phyloP scores from a whole-genome alignment of 805 yeast species.

The Saccharomycopsis babjevae region DNA sequence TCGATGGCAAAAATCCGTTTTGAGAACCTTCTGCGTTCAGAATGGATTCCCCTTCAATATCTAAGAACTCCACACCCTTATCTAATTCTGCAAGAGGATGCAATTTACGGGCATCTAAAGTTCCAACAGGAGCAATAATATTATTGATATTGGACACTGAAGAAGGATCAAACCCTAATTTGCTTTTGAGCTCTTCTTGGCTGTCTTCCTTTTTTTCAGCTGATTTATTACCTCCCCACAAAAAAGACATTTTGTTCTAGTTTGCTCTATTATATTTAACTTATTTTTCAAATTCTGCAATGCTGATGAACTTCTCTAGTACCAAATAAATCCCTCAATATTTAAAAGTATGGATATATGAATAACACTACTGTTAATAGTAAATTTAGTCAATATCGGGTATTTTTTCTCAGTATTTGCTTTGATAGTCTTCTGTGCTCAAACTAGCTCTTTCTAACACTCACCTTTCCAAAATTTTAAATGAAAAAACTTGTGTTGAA shows the following conservation, averaged over 20 bases:
- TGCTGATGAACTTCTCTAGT: too few relatives aligned
- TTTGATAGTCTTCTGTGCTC: too few relatives aligned
- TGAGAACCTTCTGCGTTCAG: constrained; percentile 76
- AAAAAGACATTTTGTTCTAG: constrained; percentile 13
- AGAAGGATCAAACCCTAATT: constrained; percentile 53
- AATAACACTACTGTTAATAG: too few relatives aligned
- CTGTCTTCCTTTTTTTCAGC: background rate
- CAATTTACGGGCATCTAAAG: constrained; percentile 40
- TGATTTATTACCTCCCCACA: constrained; percentile 14
- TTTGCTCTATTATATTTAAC: background rate
- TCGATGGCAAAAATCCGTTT: constrained; percentile 76
- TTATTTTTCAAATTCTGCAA: too few relatives aligned
- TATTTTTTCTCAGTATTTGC: too few relatives aligned
- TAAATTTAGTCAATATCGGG: too few relatives aligned
- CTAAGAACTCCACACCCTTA: constrained; percentile 80
- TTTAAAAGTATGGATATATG: too few relatives aligned
- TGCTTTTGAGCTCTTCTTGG: constrained; percentile 6
- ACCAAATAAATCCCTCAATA: too few relatives aligned
- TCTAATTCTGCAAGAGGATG: constrained; percentile 93
- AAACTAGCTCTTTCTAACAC: too few relatives aligned
- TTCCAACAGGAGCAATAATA: constrained; percentile 33
- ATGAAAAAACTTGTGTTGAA: too few relatives aligned
- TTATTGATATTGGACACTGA: constrained; percentile 53
- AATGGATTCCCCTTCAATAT: constrained; percentile 75
- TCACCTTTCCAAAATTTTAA: too few relatives aligned